Evolutionary conservation across 371 early-diverging fungal species (phyloP).

Genomic region (Batrachochytrium dendrobatidis): DNA sequence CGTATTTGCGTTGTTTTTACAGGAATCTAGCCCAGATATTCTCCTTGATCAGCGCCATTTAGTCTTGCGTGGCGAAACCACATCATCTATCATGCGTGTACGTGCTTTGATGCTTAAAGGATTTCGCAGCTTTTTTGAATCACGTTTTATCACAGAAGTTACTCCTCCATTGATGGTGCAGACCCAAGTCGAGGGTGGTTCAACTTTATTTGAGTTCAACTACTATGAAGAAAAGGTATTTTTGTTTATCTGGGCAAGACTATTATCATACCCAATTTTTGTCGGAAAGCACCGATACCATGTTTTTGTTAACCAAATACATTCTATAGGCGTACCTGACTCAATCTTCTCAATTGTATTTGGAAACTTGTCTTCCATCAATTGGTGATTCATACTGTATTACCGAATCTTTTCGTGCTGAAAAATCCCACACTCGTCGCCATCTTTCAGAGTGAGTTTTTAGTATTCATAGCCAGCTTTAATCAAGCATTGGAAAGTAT

Average conservation of each 20-base stretch:
- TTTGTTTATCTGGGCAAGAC: too few relatives aligned
- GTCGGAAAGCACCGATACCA: neutral
- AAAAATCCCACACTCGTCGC: constrained; percentile 98
- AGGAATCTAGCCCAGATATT: constrained; percentile 84
- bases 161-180: constrained; percentile 99
- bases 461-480: constrained; percentile 8
- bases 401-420: constrained; percentile 99
- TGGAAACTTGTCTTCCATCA: constrained; percentile 96
- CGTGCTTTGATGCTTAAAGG: constrained; percentile 82
- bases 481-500: neutral
- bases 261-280: too few relatives aligned
- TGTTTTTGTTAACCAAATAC: neutral
- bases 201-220: constrained; percentile 93
- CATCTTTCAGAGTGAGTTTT: constrained; percentile 99
- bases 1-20: too few relatives aligned
- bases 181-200: constrained; percentile 99
- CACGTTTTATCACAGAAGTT: constrained; percentile 81
- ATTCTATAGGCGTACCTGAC: constrained; percentile 93
- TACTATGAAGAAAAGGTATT: constrained; percentile 91
- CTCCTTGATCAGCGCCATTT: constrained; percentile 94
- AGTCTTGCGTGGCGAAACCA: constrained; percentile 90
- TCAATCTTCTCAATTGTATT: constrained; percentile 98
- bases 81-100: constrained; percentile 85
- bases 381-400: constrained; percentile 97
- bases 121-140: constrained; percentile 93